Evolutionary conservation across 1,139 yeast species (phyloP).

Genomic region (Blastobotrys petasosporus): DNA sequence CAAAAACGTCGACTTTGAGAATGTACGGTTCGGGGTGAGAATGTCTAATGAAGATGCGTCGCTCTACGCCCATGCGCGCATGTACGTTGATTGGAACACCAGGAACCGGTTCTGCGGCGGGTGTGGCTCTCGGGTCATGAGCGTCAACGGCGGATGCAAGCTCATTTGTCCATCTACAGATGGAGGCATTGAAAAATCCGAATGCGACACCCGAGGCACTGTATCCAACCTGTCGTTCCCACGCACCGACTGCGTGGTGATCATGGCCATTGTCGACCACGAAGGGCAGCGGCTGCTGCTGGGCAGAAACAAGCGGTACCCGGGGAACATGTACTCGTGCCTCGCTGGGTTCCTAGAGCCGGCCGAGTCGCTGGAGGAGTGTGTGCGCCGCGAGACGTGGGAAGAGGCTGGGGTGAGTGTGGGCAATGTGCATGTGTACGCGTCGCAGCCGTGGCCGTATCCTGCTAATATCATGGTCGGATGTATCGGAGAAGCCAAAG

Average conservation of each 20-base stretch:
- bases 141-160: constrained; percentile 80
- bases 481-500: constrained; percentile 68
- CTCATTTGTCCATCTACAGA: constrained; percentile 49
- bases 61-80: constrained; percentile 71
- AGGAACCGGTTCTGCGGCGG: constrained; percentile 81
- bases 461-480: constrained; percentile 94
- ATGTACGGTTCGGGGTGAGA: constrained; percentile 5
- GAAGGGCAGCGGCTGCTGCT: constrained; percentile 60
- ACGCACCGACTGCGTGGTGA: constrained; percentile 82
- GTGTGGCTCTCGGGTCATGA: constrained; percentile 67
- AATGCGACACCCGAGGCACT: constrained; percentile 35
- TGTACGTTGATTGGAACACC: constrained; percentile 79
- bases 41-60: constrained; percentile 32
- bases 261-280: constrained; percentile 65
- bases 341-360: constrained; percentile 97
- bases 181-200: constrained; percentile 21
- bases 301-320: constrained; percentile 59
- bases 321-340: constrained; percentile 57
- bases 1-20: constrained; percentile 7
- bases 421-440: constrained; percentile 49
- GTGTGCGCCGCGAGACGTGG: constrained; percentile 85
- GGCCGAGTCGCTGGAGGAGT: constrained; percentile 83
- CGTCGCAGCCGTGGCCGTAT: constrained; percentile 94
- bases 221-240: constrained; percentile 68
- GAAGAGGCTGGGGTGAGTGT: constrained; percentile 88